Percentiles rank a stretch among this genome's conserved stretches.
These are phyloP conservation scores for Plasmodium reichenowi DNA, from an alignment of 169 alveolate genomes.

Conservation along the genomic window DNA sequence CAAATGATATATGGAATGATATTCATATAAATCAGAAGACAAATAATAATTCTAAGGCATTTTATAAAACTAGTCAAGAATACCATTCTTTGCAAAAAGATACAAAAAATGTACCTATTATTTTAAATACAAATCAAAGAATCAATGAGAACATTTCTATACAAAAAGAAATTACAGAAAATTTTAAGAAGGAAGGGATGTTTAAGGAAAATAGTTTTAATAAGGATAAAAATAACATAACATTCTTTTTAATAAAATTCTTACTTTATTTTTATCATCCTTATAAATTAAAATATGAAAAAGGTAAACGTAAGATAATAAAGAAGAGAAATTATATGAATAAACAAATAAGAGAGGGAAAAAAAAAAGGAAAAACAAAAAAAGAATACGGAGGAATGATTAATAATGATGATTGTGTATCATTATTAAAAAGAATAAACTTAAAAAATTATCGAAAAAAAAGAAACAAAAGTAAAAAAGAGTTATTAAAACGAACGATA, in stretches of 20 bases:
- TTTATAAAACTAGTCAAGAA: no score
- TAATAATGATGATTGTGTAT: no score
- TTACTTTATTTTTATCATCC: conserved; percentile 38
- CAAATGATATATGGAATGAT: neutral
- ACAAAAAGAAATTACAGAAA: conserved; percentile 33
- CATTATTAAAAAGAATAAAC: no score
- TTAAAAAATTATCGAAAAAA: no score
- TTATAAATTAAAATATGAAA: conserved; percentile 24
- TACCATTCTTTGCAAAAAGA: no score
- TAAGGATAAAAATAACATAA: conserved; percentile 12
- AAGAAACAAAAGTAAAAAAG: no score
- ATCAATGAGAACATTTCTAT: conserved; percentile 28
- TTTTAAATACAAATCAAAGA: neutral
- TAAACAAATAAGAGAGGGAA: neutral
- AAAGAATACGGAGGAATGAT: neutral
- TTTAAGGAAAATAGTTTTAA: conserved; percentile 32
- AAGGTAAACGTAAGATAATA: conserved; percentile 3
- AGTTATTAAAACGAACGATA: no score
- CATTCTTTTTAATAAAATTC: conserved; percentile 9
- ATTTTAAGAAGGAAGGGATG: conserved; percentile 52
- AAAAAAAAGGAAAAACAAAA: neutral
- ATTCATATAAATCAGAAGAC: no score
- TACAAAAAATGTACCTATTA: neutral
- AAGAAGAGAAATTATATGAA: neutral
- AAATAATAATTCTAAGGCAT: no score